Evolutionary conservation across 2,329 filamentous ascomycete species (phyloP), one percentile per base, ranked within the genome.

Genomic region (Geosmithia flava): DNA sequence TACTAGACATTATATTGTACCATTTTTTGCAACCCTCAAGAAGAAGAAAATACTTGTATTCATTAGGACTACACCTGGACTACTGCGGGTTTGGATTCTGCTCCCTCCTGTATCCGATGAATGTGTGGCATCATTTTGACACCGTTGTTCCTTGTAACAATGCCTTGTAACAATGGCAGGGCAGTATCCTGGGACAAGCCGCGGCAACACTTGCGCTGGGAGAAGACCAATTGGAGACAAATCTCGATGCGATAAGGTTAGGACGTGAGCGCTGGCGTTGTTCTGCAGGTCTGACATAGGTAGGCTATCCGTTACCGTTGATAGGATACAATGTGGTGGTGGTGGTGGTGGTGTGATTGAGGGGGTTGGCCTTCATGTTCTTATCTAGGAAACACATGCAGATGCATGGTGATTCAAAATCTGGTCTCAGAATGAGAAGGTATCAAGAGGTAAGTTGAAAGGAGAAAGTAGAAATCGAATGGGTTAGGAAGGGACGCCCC

Each of bases 1-100:
- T 40, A 47, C 37, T 47, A 47, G 37, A 47, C 17, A 47, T 59
- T 37, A 56, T 60, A 59, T 58, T 56, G 60, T 59, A 60, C 54
- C 55, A 59, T 55, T 50, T 55, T 52, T 30, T 33, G 29, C 16
- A 19, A 29, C 29, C 13, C n/a, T 16, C 44, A 16, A 11, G 16
- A 19, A 42, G 17, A n/a, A 33, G 6, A 19, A n/a, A 42, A 42
- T 3, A n/a, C 23, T 3, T 37, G 33, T 37, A 37, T 37, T 37
- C 33, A 37, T 13, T 37, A 16, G 5, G 11, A 37, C 3, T 3
- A 37, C 5, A 37, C 3, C 33, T 11, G 13, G 33, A 27, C 33
- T 37, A 37, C 33, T 11, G n/a, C n/a, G n/a, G n/a, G n/a, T 27
- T 27, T 27, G 4, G 23, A 8, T 8, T 27, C 23, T 27, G 23